phyloP scores from a whole-genome alignment of 139 green algal species.

The Chlorella sorokiniana region DNA sequence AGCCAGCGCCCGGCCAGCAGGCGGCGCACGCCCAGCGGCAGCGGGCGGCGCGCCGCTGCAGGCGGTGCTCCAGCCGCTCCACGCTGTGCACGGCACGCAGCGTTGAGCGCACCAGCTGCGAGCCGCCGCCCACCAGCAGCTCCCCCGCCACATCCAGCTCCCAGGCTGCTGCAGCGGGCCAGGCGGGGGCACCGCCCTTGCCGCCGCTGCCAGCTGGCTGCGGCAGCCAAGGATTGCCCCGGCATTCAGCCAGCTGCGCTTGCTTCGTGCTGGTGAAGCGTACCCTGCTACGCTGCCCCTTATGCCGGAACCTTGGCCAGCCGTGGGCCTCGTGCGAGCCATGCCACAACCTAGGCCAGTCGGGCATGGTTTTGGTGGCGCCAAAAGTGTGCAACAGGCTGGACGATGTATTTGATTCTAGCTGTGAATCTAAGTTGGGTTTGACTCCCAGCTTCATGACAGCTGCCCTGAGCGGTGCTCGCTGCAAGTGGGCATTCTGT shows the following conservation, averaged over 20 bases:
- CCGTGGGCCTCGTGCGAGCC: too few relatives aligned
- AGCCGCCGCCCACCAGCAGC: neutral
- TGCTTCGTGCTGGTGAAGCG: neutral
- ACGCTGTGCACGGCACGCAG: slow-evolving; percentile 11
- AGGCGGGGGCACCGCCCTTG: neutral
- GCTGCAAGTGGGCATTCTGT: too few relatives aligned
- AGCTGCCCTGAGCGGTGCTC: too few relatives aligned
- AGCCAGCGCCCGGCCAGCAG: slow-evolving; percentile 35
- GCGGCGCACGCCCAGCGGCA: slow-evolving; percentile 23
- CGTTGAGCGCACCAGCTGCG: neutral
- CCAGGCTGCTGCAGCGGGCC: neutral
- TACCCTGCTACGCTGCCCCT: neutral
- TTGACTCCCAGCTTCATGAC: too few relatives aligned
- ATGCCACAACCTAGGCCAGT: too few relatives aligned
- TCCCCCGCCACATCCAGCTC: neutral
- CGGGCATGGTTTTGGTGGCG: too few relatives aligned
- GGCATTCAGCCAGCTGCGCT: neutral
- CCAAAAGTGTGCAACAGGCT: too few relatives aligned
- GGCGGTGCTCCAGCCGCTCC: slow-evolving; percentile 7
- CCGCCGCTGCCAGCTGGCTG: neutral
- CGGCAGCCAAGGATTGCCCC: neutral
- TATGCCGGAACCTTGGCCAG: too few relatives aligned
- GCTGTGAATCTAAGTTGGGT: too few relatives aligned
- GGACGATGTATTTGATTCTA: too few relatives aligned
- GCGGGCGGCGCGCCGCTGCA: neutral